Percentiles rank a stretch among this genome's conserved stretches.
phyloP scores from a whole-genome alignment of 495 filamentous ascomycete genomes.

The Daldinia decipiens region DNA sequence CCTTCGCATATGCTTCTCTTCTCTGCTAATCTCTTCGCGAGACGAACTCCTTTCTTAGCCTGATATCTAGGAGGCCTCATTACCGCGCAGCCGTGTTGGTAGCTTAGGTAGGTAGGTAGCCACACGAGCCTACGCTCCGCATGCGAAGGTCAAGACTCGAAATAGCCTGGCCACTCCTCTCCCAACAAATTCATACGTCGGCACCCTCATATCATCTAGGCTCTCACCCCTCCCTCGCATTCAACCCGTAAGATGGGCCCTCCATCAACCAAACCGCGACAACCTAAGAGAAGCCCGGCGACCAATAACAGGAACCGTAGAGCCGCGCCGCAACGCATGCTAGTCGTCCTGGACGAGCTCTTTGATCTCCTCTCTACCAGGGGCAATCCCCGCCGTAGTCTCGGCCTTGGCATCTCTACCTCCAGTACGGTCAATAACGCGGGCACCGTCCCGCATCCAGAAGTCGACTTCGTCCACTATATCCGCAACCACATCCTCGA shows the following conservation, averaged over 20 bases:
- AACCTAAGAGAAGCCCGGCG: not conserved
- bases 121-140: not conserved
- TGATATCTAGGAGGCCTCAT: not conserved
- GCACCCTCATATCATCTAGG: not conserved
- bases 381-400: conserved; percentile 51
- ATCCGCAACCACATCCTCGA: conserved; percentile 92
- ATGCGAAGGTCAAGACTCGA: not conserved
- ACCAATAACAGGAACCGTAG: not conserved
- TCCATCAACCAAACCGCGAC: not conserved
- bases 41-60: not conserved
- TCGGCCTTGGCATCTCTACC: conserved; percentile 53
- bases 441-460: conserved; percentile 71
- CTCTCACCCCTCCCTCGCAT: not conserved
- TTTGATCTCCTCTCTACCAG: conserved; percentile 65
- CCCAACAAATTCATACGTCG: not conserved
- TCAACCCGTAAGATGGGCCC: not conserved
- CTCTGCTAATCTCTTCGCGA: not conserved
- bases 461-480: conserved; percentile 91
- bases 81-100: not conserved
- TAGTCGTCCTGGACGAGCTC: conserved; percentile 73
- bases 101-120: not conserved
- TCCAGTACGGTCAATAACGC: conserved; percentile 54
- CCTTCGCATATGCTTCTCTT: not conserved
- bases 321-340: conserved; percentile 23
- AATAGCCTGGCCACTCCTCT: not conserved